These are phyloP conservation scores for Apostasia shenzhenica DNA, from an alignment of 106 monocot species.

Conservation along the genomic window DNA sequence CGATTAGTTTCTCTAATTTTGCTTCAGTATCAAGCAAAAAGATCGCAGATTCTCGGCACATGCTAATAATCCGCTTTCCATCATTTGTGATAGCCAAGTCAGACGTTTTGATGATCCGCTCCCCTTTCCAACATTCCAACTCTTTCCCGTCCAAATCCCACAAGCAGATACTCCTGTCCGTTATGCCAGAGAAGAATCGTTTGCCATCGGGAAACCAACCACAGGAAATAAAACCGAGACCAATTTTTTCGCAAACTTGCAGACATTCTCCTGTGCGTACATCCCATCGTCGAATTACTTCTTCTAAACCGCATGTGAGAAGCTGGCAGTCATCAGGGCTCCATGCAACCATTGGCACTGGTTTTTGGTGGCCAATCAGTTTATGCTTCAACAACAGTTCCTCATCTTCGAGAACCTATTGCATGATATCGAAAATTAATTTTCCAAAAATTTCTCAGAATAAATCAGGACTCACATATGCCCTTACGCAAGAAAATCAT, in stretches of 20 bases:
- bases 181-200: conserved; percentile 39
- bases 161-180: conserved; percentile 53
- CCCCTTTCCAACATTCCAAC: conserved; percentile 55
- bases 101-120: conserved; percentile 44
- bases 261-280: conserved; percentile 51
- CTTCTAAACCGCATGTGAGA: conserved; percentile 82
- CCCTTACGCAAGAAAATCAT: background rate
- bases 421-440: conserved; percentile 1
- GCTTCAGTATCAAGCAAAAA: conserved; percentile 54
- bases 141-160: conserved; percentile 72
- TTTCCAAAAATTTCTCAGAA: background rate
- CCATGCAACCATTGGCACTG: conserved; percentile 86
- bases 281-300: conserved; percentile 71
- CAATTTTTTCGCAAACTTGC: conserved; percentile 49
- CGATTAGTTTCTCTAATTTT: conserved; percentile 43
- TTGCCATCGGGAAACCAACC: conserved; percentile 78
- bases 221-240: conserved; percentile 61
- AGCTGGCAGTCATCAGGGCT: conserved; percentile 70
- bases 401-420: conserved; percentile 68
- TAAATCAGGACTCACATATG: background rate
- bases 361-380: conserved; percentile 57
- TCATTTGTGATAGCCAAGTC: conserved; percentile 68
- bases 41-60: conserved; percentile 45
- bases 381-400: conserved; percentile 56
- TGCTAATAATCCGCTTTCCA: conserved; percentile 46